These are phyloP conservation scores for Umbellularia californica DNA, from an alignment of 164 flowering plant genomes.

Conservation along the genomic window DNA sequence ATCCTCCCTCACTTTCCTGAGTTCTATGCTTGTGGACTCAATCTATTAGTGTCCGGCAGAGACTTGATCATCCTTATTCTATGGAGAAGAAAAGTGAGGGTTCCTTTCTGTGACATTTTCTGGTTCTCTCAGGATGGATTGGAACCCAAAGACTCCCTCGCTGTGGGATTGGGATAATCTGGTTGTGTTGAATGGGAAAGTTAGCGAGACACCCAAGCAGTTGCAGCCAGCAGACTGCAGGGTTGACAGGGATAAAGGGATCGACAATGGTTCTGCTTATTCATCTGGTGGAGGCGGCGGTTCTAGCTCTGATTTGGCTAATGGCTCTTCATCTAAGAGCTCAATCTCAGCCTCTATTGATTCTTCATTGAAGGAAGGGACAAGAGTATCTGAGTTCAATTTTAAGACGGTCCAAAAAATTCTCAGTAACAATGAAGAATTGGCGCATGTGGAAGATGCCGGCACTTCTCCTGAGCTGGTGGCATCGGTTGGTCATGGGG, in stretches of 20 bases:
- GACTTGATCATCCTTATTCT: neutral
- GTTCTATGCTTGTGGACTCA: neutral
- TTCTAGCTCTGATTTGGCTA: constrained; percentile 49
- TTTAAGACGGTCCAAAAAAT: constrained; percentile 14
- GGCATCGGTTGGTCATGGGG: constrained; percentile 50
- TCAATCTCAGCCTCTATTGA: constrained; percentile 60
- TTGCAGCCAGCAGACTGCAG: constrained; percentile 42
- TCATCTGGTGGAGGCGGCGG: constrained; percentile 30
- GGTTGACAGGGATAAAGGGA: constrained; percentile 42
- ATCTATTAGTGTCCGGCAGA: neutral
- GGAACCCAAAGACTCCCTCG: constrained; percentile 39
- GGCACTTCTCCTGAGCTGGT: constrained; percentile 39
- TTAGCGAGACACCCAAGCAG: constrained; percentile 31
- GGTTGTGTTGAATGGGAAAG: constrained; percentile 27
- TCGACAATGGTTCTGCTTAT: constrained; percentile 42
- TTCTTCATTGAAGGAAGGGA: constrained; percentile 48
- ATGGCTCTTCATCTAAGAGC: constrained; percentile 53
- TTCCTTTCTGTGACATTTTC: constrained; percentile 15
- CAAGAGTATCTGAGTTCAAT: constrained; percentile 30
- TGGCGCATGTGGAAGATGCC: constrained; percentile 20
- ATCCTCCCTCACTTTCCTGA: neutral
- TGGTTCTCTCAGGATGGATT: constrained; percentile 35
- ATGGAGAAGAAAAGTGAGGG: constrained; percentile 6
- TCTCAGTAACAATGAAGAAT: constrained; percentile 27
- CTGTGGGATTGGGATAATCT: constrained; percentile 61